phyloP scores from a whole-genome alignment of 768 basidiomycete species.

The Trametes villosa region DNA sequence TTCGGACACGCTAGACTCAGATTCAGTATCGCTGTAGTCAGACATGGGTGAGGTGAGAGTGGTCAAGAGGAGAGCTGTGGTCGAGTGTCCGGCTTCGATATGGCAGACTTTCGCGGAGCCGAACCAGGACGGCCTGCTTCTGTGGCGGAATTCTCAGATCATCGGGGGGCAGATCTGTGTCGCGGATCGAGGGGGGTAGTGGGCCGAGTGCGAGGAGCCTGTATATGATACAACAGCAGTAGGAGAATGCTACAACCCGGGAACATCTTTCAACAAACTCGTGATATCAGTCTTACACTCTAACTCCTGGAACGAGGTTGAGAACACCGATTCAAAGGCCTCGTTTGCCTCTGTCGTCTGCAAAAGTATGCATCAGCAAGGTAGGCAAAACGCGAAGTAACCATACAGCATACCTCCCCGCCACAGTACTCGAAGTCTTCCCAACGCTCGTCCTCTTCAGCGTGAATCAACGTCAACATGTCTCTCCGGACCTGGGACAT shows the following conservation, averaged over 20 bases:
- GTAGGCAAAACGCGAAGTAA: neutral
- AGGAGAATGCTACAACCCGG: constrained; percentile 19
- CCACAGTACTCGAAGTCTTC: constrained; percentile 67
- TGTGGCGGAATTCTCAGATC: too few species aligned
- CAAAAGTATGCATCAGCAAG: constrained; percentile 11
- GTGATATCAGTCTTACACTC: constrained; percentile 35
- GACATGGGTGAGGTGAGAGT: too few species aligned
- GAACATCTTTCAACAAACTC: constrained; percentile 30
- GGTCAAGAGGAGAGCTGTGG: too few species aligned
- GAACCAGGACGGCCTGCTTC: too few species aligned
- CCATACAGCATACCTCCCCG: constrained; percentile 53
- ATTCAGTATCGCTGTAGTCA: constrained; percentile 57
- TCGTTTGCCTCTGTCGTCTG: constrained; percentile 63
- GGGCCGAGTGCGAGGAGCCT: too few species aligned
- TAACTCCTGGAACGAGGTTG: constrained; percentile 46
- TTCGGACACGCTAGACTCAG: constrained; percentile 43
- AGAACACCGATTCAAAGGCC: constrained; percentile 67
- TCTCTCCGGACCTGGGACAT: constrained; percentile 74
- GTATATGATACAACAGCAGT: neutral
- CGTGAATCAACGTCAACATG: constrained; percentile 72
- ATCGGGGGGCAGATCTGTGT: too few species aligned
- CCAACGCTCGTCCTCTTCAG: constrained; percentile 83
- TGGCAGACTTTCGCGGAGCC: too few species aligned
- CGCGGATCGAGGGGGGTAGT: too few species aligned
- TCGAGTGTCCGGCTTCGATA: too few species aligned